Evolutionary conservation across 345 rosid genomes (phyloP).

Genomic region (Noccaea bulbosa): DNA sequence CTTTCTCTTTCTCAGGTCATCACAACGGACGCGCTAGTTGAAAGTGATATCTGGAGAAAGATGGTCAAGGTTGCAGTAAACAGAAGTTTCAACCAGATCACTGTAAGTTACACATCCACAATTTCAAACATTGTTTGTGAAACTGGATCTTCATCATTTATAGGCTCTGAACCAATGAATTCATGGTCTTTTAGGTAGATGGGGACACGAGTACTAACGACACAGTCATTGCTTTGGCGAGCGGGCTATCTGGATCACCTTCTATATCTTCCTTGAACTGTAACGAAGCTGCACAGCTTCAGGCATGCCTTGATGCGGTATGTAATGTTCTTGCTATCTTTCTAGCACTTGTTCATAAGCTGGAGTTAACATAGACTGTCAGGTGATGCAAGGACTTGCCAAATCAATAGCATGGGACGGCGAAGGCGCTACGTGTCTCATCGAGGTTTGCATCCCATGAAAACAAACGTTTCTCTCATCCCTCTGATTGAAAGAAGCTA

Average conservation of each 20-base stretch:
- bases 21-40: constrained; percentile 85
- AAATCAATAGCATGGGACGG: constrained; percentile 99
- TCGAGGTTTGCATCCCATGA: constrained; percentile 60
- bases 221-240: constrained; percentile 87
- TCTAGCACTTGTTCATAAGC: constrained; percentile 2
- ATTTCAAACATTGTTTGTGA: constrained; percentile 4
- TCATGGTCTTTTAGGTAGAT: constrained; percentile 66
- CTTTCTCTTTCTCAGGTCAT: constrained; percentile 62
- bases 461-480: neutral
- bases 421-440: constrained; percentile 95
- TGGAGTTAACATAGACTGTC: constrained; percentile 21
- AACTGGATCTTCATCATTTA: neutral
- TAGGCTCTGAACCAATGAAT: neutral
- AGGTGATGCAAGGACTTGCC: constrained; percentile 99
- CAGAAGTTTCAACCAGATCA: constrained; percentile 96
- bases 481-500: neutral
- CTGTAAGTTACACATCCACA: constrained; percentile 53
- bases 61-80: constrained; percentile 83
- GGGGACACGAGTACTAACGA: constrained; percentile 97
- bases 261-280: constrained; percentile 63
- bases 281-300: constrained; percentile 77
- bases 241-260: constrained; percentile 82
- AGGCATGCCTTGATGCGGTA: constrained; percentile 91
- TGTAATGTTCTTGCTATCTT: constrained; percentile 27
- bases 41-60: constrained; percentile 88